Base-by-base conservation (phyloP, 1,139 yeast genomes). In the Protomyces macrosporus region DNA sequence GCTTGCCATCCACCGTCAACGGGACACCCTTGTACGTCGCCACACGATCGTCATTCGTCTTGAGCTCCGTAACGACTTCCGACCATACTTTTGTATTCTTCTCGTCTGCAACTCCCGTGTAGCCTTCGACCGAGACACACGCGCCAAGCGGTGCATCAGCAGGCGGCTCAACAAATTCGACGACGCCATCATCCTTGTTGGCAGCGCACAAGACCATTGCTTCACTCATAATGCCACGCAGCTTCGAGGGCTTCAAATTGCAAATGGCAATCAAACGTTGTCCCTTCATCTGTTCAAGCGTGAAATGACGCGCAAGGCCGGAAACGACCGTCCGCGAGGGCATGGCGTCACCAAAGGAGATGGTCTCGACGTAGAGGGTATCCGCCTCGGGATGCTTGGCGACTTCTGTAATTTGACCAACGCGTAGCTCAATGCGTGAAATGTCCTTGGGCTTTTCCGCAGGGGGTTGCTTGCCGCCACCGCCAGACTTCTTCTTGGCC, bases 291-390 rank as follows among this genome's bases (percentile, higher is more conserved):
- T 85, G 87, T 73, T 89, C 96, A 67, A 89, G 74, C 34, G 95
- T 84, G 70, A 87, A 81, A 76, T 84, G 83, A 69, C 86, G 85
- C 64, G 88, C 96, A 70, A 91, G 79, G 68, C 98, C 99, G 14
- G 97, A 89, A 79, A 98, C 95, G 62, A 95, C 96, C 55, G 97
- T 95, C 81, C 99, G 86, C 74, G 98, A 98, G 66, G 96, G 96
- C 73, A 88, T 95, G 69, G 81, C 91, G 72, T 93, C 98, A 69
- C 98, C 99, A 82, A 90, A 86, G 69, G 95, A 90, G 72, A 95
- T 93, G 64, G 98, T 93, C 40, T 98, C 91, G 67, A 93, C 96
- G 75, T 95, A 95, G 72, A 95, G 81, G 3, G 96, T 82, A 77
- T 95, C 99, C 48, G 98, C 99, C 75, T 95, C 95, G 68, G 98